Conservation (phyloP, 371 early-diverging fungal species). For the Mucor ambiguus region DNA sequence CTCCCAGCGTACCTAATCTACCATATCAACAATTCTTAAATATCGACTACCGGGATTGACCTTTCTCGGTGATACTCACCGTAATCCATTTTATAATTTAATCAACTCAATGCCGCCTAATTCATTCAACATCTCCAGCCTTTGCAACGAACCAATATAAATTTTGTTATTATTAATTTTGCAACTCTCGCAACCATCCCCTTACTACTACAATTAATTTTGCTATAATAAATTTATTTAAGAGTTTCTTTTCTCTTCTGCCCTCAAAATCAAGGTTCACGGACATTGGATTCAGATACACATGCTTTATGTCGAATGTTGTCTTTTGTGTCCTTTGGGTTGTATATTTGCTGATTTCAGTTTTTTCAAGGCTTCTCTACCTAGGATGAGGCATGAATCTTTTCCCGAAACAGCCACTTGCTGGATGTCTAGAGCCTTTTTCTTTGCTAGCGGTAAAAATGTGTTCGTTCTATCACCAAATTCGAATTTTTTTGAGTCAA, state of each 20-base stretch:
- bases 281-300: not conserved
- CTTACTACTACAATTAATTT: not conserved
- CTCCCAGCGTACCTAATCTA: conserved; percentile 51
- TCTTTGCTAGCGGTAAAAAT: not conserved
- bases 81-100: not conserved
- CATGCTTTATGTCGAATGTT: not conserved
- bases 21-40: conserved; percentile 33
- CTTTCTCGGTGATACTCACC: not conserved
- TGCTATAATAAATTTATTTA: not conserved
- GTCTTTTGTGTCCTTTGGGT: not conserved
- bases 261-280: not conserved
- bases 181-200: not conserved
- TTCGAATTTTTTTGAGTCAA: not conserved
- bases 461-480: not conserved
- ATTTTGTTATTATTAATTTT: not conserved
- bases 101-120: not conserved
- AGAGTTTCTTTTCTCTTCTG: not conserved
- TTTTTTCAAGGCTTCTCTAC: not conserved
- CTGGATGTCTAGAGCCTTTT: not conserved
- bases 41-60: not conserved
- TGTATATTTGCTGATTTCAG: not conserved
- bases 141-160: not conserved
- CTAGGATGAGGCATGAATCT: not conserved
- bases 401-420: not conserved
- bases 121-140: not conserved